Conservation (phyloP, 2,329 filamentous ascomycete genomes). For the Penicillium verrucosum region DNA sequence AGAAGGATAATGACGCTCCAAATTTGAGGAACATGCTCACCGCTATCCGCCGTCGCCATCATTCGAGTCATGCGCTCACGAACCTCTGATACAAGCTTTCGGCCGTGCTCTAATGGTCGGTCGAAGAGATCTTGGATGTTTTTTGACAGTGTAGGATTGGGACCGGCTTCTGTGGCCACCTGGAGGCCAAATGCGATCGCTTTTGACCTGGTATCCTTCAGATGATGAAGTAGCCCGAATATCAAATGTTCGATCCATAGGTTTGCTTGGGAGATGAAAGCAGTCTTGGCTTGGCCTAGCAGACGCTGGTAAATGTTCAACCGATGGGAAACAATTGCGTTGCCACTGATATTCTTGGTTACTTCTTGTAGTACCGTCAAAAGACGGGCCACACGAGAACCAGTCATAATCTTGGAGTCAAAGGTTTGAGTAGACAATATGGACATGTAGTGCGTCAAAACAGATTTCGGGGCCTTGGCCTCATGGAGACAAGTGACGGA, state of each 20-base stretch:
- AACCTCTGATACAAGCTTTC: constrained; percentile 67
- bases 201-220: constrained; percentile 71
- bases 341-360: constrained; percentile 71
- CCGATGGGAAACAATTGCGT: constrained; percentile 73
- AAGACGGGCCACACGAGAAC: constrained; percentile 66
- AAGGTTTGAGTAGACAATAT: constrained; percentile 80
- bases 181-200: constrained; percentile 73
- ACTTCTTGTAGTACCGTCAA: constrained; percentile 69
- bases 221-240: constrained; percentile 72
- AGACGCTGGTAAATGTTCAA: constrained; percentile 76
- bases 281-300: constrained; percentile 64
- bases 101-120: constrained; percentile 49
- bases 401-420: constrained; percentile 67
- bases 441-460: constrained; percentile 76
- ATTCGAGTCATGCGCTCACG: constrained; percentile 65
- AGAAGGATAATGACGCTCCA: constrained; percentile 83
- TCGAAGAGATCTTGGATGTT: constrained; percentile 57
- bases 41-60: constrained; percentile 58
- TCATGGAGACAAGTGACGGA: constrained; percentile 72
- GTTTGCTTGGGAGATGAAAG: constrained; percentile 66
- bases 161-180: constrained; percentile 65
- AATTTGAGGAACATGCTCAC: constrained; percentile 72
- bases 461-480: constrained; percentile 65
- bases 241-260: constrained; percentile 83
- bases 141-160: constrained; percentile 64